Percentiles rank a stretch among this genome's conserved stretches.
Evolutionary conservation across 371 early-diverging fungal species (phyloP).

Genomic region (Saksenaea oblongispora): DNA sequence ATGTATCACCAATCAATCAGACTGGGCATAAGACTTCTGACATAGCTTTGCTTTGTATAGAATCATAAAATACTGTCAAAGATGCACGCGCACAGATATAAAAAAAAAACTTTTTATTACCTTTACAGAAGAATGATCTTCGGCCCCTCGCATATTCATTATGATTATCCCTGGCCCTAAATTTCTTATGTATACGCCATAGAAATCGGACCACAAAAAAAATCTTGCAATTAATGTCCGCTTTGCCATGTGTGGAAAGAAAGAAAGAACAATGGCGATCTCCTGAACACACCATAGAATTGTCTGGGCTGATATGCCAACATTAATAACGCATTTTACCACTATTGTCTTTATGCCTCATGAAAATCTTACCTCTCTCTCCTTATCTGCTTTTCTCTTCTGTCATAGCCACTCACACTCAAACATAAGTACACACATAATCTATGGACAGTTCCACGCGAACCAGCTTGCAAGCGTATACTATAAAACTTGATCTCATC

Average conservation of each 20-base stretch:
- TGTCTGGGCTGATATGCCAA: background rate
- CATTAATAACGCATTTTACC: background rate
- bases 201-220: background rate
- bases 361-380: background rate
- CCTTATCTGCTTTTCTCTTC: background rate
- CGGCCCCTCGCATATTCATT: background rate
- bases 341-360: background rate
- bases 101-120: background rate
- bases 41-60: background rate
- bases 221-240: background rate
- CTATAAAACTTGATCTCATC: too few relatives aligned
- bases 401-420: too few relatives aligned
- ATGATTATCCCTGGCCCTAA: background rate
- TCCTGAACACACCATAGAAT: background rate
- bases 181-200: background rate
- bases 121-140: background rate
- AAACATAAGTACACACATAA: too few relatives aligned
- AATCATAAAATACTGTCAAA: background rate
- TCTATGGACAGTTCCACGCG: too few relatives aligned
- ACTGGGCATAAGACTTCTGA: background rate
- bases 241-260: background rate
- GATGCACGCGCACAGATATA: background rate
- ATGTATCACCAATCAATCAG: background rate
- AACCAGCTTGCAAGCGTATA: too few relatives aligned
- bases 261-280: background rate